phyloP scores from a whole-genome alignment of 1,139 yeast species.

The Diutina sp. region DNA sequence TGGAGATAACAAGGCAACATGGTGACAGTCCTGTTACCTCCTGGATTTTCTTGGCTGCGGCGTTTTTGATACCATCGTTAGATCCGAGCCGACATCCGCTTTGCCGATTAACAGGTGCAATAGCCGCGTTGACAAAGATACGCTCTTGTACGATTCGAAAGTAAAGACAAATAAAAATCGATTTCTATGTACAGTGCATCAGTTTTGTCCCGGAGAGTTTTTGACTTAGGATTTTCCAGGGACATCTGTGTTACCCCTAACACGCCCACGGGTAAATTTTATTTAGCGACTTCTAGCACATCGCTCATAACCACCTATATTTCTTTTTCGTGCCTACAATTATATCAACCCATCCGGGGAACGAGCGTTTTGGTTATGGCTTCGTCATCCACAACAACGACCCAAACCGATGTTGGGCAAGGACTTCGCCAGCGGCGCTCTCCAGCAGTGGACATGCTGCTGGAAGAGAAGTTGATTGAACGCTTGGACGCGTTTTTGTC shows the following conservation, averaged over 20 bases:
- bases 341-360: background rate
- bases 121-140: background rate
- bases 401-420: background rate
- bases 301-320: background rate
- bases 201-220: no score
- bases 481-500: slow-evolving; percentile 39
- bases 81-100: background rate
- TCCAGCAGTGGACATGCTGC: background rate
- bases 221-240: no score
- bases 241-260: background rate
- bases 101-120: background rate
- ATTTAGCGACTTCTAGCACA: background rate
- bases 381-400: background rate
- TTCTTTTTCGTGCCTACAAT: background rate
- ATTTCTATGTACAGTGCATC: no score
- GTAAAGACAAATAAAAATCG: no score
- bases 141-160: background rate
- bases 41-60: background rate
- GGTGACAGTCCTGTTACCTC: background rate
- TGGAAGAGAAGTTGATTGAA: slow-evolving; percentile 36
- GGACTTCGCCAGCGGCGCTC: background rate
- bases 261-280: background rate
- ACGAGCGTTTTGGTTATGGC: background rate
- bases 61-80: background rate
- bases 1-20: background rate